phyloP scores from a whole-genome alignment of 768 basidiomycete genomes.

The Austroboletus eburneus region DNA sequence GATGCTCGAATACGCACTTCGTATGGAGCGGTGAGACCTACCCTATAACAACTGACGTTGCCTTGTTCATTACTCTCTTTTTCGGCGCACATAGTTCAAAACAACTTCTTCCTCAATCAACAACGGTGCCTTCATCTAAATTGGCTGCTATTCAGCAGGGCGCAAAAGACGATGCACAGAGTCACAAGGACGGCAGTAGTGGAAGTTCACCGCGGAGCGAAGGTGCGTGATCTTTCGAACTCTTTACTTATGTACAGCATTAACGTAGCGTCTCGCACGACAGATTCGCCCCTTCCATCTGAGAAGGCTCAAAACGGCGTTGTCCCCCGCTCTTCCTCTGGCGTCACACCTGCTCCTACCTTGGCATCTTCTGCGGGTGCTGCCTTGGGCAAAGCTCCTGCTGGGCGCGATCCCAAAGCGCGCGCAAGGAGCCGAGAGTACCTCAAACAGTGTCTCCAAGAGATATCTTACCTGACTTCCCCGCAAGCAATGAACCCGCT shows the following conservation, averaged over 20 bases:
- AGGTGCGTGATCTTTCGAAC: slow-evolving; percentile 39
- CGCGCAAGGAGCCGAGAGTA: slow-evolving; percentile 94
- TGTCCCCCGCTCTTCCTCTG: slow-evolving; percentile 52
- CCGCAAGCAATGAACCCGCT: slow-evolving; percentile 97
- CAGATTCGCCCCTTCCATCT: slow-evolving; percentile 70
- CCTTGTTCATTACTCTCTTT: slow-evolving; percentile 29
- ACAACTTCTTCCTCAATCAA: slow-evolving; percentile 58
- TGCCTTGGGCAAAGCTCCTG: slow-evolving; percentile 64
- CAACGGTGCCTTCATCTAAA: slow-evolving; percentile 62
- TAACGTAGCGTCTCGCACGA: slow-evolving; percentile 10
- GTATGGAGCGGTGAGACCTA: slow-evolving; percentile 80
- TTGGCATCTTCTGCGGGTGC: slow-evolving; percentile 37
- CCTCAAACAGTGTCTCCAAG: slow-evolving; percentile 98
- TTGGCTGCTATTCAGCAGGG: slow-evolving; percentile 55
- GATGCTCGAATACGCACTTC: slow-evolving; percentile 97
- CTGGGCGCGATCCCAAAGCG: slow-evolving; percentile 91
- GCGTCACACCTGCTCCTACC: slow-evolving; percentile 28
- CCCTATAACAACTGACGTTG: too few species aligned
- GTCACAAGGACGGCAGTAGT: slow-evolving; percentile 76
- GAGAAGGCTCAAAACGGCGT: slow-evolving; percentile 67
- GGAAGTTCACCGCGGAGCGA: slow-evolving; percentile 84
- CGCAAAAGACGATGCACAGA: slow-evolving; percentile 68
- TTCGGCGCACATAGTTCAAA: slow-evolving; percentile 55
- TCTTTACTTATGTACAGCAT: neutral
- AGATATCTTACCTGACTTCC: slow-evolving; percentile 96